Conservation (phyloP, 495 filamentous ascomycete genomes). For the Copromyces sp. region DNA sequence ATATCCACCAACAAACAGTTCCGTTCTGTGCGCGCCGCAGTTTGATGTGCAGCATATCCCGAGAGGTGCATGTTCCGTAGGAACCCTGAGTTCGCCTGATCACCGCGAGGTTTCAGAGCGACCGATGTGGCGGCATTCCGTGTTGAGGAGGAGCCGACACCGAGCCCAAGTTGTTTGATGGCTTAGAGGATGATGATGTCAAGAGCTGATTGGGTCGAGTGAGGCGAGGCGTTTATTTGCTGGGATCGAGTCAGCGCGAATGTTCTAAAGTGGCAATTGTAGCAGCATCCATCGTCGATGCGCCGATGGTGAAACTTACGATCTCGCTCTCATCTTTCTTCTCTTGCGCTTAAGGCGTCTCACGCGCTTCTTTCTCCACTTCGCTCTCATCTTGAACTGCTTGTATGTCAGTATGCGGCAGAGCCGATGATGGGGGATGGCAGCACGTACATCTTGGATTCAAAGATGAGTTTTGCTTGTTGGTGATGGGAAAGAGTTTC, state of each 20-base stretch:
- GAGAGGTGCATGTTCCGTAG: slow-evolving; percentile 10
- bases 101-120: slow-evolving; percentile 9
- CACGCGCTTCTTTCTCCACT: slow-evolving; percentile 99
- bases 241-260: slow-evolving; percentile 17
- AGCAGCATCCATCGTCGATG: background rate
- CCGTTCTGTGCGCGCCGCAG: slow-evolving; percentile 1
- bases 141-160: slow-evolving; percentile 3
- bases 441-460: slow-evolving; percentile 12
- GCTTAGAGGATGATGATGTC: slow-evolving; percentile 10
- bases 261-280: slow-evolving; percentile 4
- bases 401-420: slow-evolving; percentile 9
- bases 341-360: slow-evolving; percentile 96
- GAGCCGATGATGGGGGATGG: slow-evolving; percentile 3
- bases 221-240: slow-evolving; percentile 57
- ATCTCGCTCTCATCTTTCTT: slow-evolving; percentile 94
- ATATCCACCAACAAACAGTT: slow-evolving; percentile 15
- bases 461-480: slow-evolving; percentile 22
- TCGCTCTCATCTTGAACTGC: slow-evolving; percentile 80
- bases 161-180: slow-evolving; percentile 9
- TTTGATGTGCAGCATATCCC: background rate
- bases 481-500: slow-evolving; percentile 17
- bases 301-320: slow-evolving; percentile 45
- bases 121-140: slow-evolving; percentile 10
- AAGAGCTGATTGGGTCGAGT: slow-evolving; percentile 27
- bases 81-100: slow-evolving; percentile 6